Evolutionary conservation across 768 basidiomycete genomes (phyloP).

Genomic region (Postia placenta): DNA sequence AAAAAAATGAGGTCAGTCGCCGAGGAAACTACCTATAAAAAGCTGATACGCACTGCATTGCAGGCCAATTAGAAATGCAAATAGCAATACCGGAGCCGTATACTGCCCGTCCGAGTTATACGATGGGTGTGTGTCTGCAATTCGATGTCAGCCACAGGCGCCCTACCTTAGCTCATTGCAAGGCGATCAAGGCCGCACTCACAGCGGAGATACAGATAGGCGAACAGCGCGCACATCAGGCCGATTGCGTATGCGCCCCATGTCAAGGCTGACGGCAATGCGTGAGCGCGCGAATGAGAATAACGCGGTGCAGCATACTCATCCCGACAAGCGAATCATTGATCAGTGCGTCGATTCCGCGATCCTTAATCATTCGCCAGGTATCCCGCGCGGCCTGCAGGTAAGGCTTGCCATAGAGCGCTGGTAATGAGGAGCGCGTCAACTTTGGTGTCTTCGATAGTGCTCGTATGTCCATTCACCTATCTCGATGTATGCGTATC

Average conservation of each 20-base stretch:
- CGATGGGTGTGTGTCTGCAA: slow-evolving; percentile 60
- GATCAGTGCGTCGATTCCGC: slow-evolving; percentile 76
- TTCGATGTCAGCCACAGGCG: no score
- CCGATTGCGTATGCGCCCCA: slow-evolving; percentile 81
- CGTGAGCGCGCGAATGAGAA: slow-evolving; percentile 3
- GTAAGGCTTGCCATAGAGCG: slow-evolving; percentile 82
- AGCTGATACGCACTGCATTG: slow-evolving; percentile 48
- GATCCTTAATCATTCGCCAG: slow-evolving; percentile 69
- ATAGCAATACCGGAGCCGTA: slow-evolving; percentile 70
- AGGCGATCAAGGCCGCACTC: slow-evolving; percentile 21
- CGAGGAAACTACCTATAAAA: no score
- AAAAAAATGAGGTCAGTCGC: background rate
- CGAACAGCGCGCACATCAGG: slow-evolving; percentile 68
- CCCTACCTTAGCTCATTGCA: no score
- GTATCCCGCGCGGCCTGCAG: slow-evolving; percentile 79
- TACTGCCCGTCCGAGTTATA: slow-evolving; percentile 74
- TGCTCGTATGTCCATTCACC: slow-evolving; percentile 31
- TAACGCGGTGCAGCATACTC: slow-evolving; percentile 38
- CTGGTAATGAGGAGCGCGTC: slow-evolving; percentile 26
- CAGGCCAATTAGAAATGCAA: slow-evolving; percentile 76
- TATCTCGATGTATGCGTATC: slow-evolving; percentile 83
- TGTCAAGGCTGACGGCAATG: slow-evolving; percentile 44
- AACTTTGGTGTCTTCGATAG: background rate
- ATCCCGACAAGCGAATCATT: slow-evolving; percentile 81
- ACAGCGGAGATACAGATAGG: slow-evolving; percentile 72